phyloP scores from a whole-genome alignment of 2,329 filamentous ascomycete species.

The Penicillium sp. region DNA sequence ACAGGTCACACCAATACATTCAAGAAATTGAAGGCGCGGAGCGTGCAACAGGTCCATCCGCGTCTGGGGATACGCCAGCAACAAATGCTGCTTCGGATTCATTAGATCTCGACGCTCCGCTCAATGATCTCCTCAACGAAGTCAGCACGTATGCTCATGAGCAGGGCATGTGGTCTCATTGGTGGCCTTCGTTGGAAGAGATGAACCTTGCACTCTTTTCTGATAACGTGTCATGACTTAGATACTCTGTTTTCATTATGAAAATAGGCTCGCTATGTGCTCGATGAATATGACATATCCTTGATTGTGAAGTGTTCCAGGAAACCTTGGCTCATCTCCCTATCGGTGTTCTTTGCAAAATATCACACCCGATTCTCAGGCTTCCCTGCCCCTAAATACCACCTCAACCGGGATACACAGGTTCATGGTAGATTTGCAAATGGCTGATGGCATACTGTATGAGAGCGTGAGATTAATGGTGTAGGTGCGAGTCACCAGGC shows the following conservation, averaged over 20 bases:
- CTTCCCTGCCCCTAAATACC: neutral
- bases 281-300: neutral
- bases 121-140: constrained; percentile 17
- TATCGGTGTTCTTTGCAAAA: neutral
- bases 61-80: constrained; percentile 1
- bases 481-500: constrained; percentile 7
- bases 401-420: neutral
- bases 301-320: no score
- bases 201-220: constrained; percentile 7
- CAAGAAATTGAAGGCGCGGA: constrained; percentile 20
- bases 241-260: neutral
- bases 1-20: constrained; percentile 17
- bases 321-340: no score
- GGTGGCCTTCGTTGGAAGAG: constrained; percentile 18
- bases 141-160: constrained; percentile 17
- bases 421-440: neutral
- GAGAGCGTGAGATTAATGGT: constrained; percentile 2
- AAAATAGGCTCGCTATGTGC: neutral
- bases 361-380: neutral
- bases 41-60: constrained; percentile 1
- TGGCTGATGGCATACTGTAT: neutral
- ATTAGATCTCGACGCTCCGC: constrained; percentile 14
- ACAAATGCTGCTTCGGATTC: constrained; percentile 8
- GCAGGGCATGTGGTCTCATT: constrained; percentile 20
- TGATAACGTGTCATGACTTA: neutral